Evolutionary conservation across 176 grass and related monocot genomes (phyloP).

Genomic region (Aegilops speltoides): DNA sequence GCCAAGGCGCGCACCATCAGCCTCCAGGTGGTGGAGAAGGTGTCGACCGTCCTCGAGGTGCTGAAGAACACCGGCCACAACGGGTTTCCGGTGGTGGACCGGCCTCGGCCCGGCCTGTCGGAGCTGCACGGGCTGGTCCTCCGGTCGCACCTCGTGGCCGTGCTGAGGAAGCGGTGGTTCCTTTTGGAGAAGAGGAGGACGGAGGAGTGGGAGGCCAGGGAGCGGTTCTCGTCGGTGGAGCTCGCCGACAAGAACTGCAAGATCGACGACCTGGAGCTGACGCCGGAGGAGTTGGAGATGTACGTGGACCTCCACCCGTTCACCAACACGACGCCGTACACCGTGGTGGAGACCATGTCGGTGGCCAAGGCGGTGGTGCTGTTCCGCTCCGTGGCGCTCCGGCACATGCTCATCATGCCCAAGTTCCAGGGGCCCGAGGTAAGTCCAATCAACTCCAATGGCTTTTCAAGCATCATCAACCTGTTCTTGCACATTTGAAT

Average conservation of each 20-base stretch:
- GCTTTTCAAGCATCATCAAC: not conserved
- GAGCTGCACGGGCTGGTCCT: slow-evolving; percentile 86
- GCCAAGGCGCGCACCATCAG: slow-evolving; percentile 54
- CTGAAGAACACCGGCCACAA: slow-evolving; percentile 67
- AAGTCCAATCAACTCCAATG: not conserved
- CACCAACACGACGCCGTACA: slow-evolving; percentile 93
- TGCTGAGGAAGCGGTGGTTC: slow-evolving; percentile 83
- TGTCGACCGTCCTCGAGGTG: slow-evolving; percentile 50
- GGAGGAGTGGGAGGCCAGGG: slow-evolving; percentile 72
- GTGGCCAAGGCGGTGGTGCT: slow-evolving; percentile 92
- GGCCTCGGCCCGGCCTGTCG: slow-evolving; percentile 24
- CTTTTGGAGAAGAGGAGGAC: slow-evolving; percentile 58
- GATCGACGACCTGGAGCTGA: slow-evolving; percentile 34
- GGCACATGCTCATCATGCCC: slow-evolving; percentile 90
- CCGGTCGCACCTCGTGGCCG: slow-evolving; percentile 65
- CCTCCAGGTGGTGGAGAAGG: slow-evolving; percentile 68
- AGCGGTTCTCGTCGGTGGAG: slow-evolving; percentile 64
- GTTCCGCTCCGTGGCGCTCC: slow-evolving; percentile 70
- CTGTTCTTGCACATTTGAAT: not conserved
- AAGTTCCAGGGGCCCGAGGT: slow-evolving; percentile 87
- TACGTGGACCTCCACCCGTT: slow-evolving; percentile 84
- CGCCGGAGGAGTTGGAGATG: slow-evolving; percentile 73
- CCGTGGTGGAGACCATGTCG: slow-evolving; percentile 98
- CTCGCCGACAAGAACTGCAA: slow-evolving; percentile 49
- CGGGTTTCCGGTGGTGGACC: slow-evolving; percentile 80